phyloP scores from a whole-genome alignment of 768 basidiomycete genomes.

The Lentinula raphanica region DNA sequence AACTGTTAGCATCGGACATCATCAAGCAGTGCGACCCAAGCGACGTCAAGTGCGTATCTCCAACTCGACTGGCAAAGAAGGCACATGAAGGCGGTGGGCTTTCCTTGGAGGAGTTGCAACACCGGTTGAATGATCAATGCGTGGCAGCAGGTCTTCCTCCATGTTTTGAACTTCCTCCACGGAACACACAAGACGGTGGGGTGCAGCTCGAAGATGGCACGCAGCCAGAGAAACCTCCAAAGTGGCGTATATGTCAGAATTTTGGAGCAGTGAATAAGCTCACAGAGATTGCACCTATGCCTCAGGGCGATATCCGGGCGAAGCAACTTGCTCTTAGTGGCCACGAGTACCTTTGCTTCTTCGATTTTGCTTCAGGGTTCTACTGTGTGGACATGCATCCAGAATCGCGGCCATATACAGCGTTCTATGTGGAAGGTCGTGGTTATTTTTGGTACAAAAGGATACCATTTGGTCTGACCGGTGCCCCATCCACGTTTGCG shows the following conservation, averaged over 20 bases:
- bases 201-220: no score
- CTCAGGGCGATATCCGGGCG: no score
- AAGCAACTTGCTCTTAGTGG: no score
- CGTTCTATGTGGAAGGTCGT: no score
- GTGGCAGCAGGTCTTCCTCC: slow-evolving; percentile 17
- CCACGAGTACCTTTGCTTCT: no score
- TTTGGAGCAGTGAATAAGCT: slow-evolving; percentile 14
- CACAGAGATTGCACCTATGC: not conserved
- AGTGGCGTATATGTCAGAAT: slow-evolving; percentile 22
- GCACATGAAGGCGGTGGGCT: slow-evolving; percentile 24
- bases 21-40: slow-evolving; percentile 21
- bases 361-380: no score
- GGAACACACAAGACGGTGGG: slow-evolving; percentile 3
- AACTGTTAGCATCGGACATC: slow-evolving; percentile 28
- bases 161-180: slow-evolving; percentile 17
- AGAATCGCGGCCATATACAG: no score
- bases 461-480: no score
- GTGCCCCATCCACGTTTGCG: no score
- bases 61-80: slow-evolving; percentile 32
- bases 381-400: no score
- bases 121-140: slow-evolving; percentile 29
- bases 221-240: not conserved
- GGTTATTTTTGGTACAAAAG: no score
- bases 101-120: slow-evolving; percentile 27
- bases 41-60: slow-evolving; percentile 29